phyloP scores from a whole-genome alignment of 2,329 filamentous ascomycete genomes.

The Fusarium staphyleae region DNA sequence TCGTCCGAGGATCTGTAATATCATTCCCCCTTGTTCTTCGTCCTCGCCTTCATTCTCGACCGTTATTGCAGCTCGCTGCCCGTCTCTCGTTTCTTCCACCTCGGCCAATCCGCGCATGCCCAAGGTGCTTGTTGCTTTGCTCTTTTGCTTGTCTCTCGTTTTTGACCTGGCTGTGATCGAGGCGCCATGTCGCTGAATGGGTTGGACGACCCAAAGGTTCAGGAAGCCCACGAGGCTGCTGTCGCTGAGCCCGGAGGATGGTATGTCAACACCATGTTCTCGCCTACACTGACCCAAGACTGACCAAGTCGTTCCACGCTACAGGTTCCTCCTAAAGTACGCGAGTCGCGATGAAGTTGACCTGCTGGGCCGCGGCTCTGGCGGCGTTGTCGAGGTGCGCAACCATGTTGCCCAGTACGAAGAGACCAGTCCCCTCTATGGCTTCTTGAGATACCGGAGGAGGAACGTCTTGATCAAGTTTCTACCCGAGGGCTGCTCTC shows the following conservation, averaged over 20 bases:
- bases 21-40: conserved; percentile 18
- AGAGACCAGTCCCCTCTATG: conserved; percentile 88
- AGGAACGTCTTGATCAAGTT: conserved; percentile 93
- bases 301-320: conserved; percentile 21
- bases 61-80: conserved; percentile 13
- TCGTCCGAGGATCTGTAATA: conserved; percentile 18
- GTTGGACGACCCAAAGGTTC: conserved; percentile 79
- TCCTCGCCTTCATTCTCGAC: conserved; percentile 1
- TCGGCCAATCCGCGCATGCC: conserved; percentile 8
- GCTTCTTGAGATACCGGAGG: conserved; percentile 87
- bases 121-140: not conserved
- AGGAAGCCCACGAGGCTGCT: conserved; percentile 83
- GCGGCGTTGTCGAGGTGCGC: conserved; percentile 85
- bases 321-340: conserved; percentile 95
- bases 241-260: conserved; percentile 89
- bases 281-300: not conserved
- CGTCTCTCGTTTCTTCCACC: conserved; percentile 19
- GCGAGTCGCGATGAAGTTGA: conserved; percentile 86
- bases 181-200: conserved; percentile 91
- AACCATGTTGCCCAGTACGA: conserved; percentile 79
- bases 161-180: conserved; percentile 26
- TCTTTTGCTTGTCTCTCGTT: conserved; percentile 9
- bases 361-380: conserved; percentile 76
- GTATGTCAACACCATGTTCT: conserved; percentile 60
- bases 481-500: conserved; percentile 87